A percentile compares a stretch with the other conserved stretches of the same genome.
phyloP scores from a whole-genome alignment of 805 yeast genomes.

The Suhomyces pyralidae region DNA sequence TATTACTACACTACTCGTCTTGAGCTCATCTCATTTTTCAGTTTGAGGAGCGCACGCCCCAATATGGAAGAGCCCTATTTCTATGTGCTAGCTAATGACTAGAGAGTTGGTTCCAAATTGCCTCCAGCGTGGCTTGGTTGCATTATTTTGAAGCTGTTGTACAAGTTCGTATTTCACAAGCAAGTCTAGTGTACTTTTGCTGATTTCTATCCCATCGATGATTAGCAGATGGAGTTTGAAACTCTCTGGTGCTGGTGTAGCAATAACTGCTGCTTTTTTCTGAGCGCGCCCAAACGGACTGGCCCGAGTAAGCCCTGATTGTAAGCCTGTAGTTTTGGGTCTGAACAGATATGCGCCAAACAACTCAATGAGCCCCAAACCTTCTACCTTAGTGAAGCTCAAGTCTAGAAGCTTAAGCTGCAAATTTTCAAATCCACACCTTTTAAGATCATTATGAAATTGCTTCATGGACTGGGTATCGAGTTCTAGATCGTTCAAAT shows the following conservation, averaged over 20 bases:
- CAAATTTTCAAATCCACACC: constrained; percentile 13
- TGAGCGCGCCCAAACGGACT: neutral
- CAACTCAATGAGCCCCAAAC: constrained; percentile 36
- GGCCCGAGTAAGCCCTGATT: neutral
- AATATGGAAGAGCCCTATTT: neutral
- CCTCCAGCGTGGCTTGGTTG: constrained; percentile 28
- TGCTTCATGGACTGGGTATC: constrained; percentile 33
- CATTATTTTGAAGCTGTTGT: constrained; percentile 21
- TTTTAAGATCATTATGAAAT: constrained; percentile 25
- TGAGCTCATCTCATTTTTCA: constrained; percentile 6
- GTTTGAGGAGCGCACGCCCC: constrained; percentile 8
- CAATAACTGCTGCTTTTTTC: neutral
- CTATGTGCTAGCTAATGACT: constrained; percentile 4
- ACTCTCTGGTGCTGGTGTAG: neutral
- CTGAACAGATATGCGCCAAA: constrained; percentile 12
- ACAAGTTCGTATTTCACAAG: constrained; percentile 18
- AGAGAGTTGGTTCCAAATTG: constrained; percentile 35
- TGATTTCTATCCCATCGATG: constrained; percentile 34
- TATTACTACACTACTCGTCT: neutral
- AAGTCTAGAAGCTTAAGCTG: constrained; percentile 29
- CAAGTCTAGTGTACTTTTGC: constrained; percentile 23
- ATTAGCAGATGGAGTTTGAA: constrained; percentile 19
- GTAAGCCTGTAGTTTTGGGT: neutral
- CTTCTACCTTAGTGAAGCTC: constrained; percentile 37
- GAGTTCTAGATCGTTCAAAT: constrained; percentile 33